These are phyloP conservation scores for Mrakia blollopis DNA, from an alignment of 768 basidiomycete species.

Conservation along the genomic window DNA sequence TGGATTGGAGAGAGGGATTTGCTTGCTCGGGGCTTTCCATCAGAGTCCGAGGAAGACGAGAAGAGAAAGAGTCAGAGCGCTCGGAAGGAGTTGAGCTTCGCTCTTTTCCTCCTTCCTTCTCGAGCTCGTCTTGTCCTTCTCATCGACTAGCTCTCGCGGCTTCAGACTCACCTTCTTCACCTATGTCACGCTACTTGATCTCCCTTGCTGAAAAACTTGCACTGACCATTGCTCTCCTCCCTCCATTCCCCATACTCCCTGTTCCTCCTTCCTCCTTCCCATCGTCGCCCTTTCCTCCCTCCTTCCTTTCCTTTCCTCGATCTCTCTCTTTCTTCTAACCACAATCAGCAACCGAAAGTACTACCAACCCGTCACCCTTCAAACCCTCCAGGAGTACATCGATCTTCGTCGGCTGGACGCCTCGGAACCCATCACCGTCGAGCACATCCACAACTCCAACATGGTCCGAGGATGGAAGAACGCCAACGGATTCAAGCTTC, in stretches of 20 bases:
- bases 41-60: too few relatives aligned
- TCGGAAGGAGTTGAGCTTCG: too few relatives aligned
- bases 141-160: too few relatives aligned
- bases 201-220: not conserved
- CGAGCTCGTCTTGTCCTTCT: not conserved
- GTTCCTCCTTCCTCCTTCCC: not conserved
- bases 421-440: conserved; percentile 80
- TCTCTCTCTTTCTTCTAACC: not conserved
- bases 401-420: conserved; percentile 74
- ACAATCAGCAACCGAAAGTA: conserved; percentile 25
- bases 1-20: not conserved
- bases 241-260: too few relatives aligned
- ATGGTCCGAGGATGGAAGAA: conserved; percentile 12
- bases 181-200: not conserved
- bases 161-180: too few relatives aligned
- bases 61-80: too few relatives aligned
- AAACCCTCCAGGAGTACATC: conserved; percentile 89
- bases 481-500: conserved; percentile 78
- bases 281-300: not conserved
- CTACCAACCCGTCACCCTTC: conserved; percentile 26
- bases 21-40: too few relatives aligned
- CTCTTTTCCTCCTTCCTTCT: too few relatives aligned
- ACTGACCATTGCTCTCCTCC: not conserved
- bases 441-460: conserved; percentile 62
- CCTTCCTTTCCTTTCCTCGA: not conserved